A percentile compares a stretch with the other conserved stretches of the same genome.
Evolutionary conservation across 164 flowering plant genomes (phyloP).

Genomic region (Annona squamosa): DNA sequence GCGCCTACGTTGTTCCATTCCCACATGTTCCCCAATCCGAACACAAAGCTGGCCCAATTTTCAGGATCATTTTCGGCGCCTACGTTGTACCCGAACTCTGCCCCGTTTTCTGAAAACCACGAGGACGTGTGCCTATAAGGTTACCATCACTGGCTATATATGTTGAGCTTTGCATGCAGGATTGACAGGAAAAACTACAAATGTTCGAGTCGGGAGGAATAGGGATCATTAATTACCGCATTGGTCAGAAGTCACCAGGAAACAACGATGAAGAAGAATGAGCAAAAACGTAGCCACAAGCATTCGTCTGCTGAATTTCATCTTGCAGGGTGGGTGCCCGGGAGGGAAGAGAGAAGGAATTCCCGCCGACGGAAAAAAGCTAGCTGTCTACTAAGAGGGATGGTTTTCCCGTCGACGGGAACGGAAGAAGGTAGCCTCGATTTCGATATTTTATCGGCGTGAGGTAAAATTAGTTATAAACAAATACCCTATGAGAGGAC

Average conservation of each 20-base stretch:
- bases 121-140: not conserved
- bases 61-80: slow-evolving; percentile 22
- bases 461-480: too few species aligned
- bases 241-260: not conserved
- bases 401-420: too few species aligned
- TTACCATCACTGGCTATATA: too few species aligned
- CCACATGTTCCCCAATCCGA: slow-evolving; percentile 26
- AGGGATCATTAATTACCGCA: not conserved
- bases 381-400: too few species aligned
- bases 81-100: slow-evolving; percentile 22
- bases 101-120: slow-evolving; percentile 22
- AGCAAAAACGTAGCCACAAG: not conserved
- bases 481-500: too few species aligned
- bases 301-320: not conserved
- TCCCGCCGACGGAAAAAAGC: too few species aligned
- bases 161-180: too few species aligned
- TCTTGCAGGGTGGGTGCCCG: not conserved
- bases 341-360: not conserved
- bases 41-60: slow-evolving; percentile 23
- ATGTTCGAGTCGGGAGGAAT: not conserved
- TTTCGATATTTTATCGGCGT: too few species aligned
- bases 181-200: not conserved
- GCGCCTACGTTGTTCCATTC: too few species aligned
- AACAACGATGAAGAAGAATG: not conserved
- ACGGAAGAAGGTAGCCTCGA: too few species aligned